Evolutionary conservation across 495 filamentous ascomycete species (phyloP).

Genomic region (Penicillium diatomitis): DNA sequence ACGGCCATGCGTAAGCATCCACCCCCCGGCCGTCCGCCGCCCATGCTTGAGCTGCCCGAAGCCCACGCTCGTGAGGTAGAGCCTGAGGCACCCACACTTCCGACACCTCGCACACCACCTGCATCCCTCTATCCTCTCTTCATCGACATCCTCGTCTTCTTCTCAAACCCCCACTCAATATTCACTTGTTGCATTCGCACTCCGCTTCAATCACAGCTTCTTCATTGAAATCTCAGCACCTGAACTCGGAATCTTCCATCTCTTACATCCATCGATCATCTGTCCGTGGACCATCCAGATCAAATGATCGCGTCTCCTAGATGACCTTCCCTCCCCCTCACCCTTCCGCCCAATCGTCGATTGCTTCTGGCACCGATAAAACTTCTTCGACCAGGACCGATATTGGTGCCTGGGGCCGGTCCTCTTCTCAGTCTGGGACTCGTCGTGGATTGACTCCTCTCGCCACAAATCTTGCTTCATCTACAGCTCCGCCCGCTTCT

Average conservation of each 20-base stretch:
- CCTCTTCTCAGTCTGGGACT: slow-evolving; percentile 47
- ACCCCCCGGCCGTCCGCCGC: background rate
- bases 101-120: slow-evolving; percentile 22
- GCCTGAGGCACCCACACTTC: slow-evolving; percentile 20
- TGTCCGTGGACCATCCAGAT: slow-evolving; percentile 36
- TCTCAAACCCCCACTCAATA: slow-evolving; percentile 11
- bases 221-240: background rate
- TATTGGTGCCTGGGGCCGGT: slow-evolving; percentile 53
- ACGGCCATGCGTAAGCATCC: background rate
- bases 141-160: slow-evolving; percentile 13
- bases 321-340: slow-evolving; percentile 56
- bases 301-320: slow-evolving; percentile 55
- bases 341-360: slow-evolving; percentile 54
- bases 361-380: slow-evolving; percentile 49
- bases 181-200: slow-evolving; percentile 6
- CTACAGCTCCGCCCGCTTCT: slow-evolving; percentile 34
- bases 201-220: slow-evolving; percentile 5
- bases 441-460: slow-evolving; percentile 56
- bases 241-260: slow-evolving; percentile 10
- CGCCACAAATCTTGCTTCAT: slow-evolving; percentile 44
- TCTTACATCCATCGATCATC: slow-evolving; percentile 22
- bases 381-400: slow-evolving; percentile 46
- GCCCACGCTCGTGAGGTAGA: slow-evolving; percentile 8
- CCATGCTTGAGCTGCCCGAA: slow-evolving; percentile 8
- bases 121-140: slow-evolving; percentile 21